phyloP scores from a whole-genome alignment of 2,329 filamentous ascomycete genomes.

The Pseudocercospora pini-densiflorae region DNA sequence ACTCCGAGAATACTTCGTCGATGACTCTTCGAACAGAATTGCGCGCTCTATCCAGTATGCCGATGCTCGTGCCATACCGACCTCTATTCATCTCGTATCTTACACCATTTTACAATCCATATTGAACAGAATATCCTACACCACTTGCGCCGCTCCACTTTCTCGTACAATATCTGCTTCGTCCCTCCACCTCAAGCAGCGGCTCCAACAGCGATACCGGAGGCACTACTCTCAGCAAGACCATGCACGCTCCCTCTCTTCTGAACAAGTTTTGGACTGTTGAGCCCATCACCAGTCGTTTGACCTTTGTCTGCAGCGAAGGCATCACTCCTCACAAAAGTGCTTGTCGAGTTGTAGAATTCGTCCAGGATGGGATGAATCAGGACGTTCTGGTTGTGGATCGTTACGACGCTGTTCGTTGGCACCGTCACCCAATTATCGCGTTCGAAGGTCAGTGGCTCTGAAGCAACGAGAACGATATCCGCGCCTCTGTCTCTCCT shows the following conservation, averaged over 20 bases:
- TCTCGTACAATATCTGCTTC: not conserved
- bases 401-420: conserved; percentile 93
- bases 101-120: not conserved
- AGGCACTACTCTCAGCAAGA: not conserved
- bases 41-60: not conserved
- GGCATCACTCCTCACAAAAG: conserved; percentile 79
- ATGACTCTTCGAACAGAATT: not conserved
- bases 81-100: not conserved
- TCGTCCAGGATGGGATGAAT: conserved; percentile 95
- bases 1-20: not conserved
- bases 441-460: conserved; percentile 94
- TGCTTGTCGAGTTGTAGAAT: conserved; percentile 84
- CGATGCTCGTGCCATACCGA: not conserved
- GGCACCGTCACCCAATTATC: conserved; percentile 99
- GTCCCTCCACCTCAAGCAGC: not conserved
- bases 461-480: conserved; percentile 93
- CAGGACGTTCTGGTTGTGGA: conserved; percentile 96
- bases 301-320: conserved; percentile 88
- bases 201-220: not conserved
- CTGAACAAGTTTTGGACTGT: conserved; percentile 17
- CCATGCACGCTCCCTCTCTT: conserved; percentile 20
- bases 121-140: not conserved
- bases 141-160: not conserved
- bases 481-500: conserved; percentile 92
- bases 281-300: conserved; percentile 41